Percentiles rank a stretch among this genome's conserved stretches.
Conservation (phyloP, 2,329 filamentous ascomycete species). For the Diaporthe sp. region DNA sequence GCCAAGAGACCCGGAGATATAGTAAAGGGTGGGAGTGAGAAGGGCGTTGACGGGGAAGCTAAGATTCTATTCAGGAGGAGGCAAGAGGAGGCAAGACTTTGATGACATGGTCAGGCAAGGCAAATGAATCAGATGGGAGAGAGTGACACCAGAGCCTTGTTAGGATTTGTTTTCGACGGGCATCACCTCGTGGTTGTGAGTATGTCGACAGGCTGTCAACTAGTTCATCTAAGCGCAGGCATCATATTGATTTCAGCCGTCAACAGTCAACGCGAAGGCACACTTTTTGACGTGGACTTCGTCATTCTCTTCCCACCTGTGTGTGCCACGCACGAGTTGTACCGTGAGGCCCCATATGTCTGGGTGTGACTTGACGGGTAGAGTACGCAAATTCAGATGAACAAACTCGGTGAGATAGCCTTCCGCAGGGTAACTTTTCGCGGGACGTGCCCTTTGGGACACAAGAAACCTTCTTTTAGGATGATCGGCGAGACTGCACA, state of each 20-base stretch:
- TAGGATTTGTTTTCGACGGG: background rate
- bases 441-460: background rate
- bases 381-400: background rate
- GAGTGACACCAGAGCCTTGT: background rate
- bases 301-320: background rate
- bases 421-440: no score
- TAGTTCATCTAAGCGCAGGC: background rate
- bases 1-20: slow-evolving; percentile 23
- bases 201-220: background rate
- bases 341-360: background rate
- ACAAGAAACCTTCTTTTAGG: background rate
- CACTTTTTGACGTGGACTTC: background rate
- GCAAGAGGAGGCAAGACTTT: slow-evolving; percentile 6
- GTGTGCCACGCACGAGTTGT: background rate
- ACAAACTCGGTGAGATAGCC: background rate
- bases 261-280: background rate
- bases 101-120: background rate
- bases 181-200: background rate
- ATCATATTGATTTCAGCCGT: background rate
- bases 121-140: background rate
- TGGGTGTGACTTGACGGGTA: no score
- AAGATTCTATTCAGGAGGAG: slow-evolving; percentile 16
- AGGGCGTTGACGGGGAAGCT: slow-evolving; percentile 9
- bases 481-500: background rate
- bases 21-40: slow-evolving; percentile 11